Evolutionary conservation across 164 flowering plant species (phyloP).

Genomic region (Vitis riparia): DNA sequence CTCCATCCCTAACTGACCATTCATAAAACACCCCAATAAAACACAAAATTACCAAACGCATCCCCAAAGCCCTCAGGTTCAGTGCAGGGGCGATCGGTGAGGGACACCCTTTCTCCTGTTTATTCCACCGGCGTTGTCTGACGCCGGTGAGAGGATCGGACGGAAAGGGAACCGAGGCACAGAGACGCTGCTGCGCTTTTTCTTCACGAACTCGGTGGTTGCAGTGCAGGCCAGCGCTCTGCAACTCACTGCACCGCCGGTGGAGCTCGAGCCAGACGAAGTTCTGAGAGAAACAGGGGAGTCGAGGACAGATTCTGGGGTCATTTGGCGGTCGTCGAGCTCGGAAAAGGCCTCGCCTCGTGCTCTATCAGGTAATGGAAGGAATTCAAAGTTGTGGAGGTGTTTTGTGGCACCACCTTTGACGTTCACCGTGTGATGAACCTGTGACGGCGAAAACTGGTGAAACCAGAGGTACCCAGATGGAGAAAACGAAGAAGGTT

Average conservation of each 20-base stretch:
- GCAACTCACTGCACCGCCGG: constrained; percentile 8
- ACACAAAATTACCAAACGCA: not conserved
- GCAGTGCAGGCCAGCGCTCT: constrained; percentile 5
- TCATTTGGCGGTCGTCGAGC: constrained; percentile 1
- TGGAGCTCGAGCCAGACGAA: constrained; percentile 11
- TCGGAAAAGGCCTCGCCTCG: not conserved
- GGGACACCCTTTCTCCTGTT: constrained; percentile 22
- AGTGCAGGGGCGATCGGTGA: constrained; percentile 20
- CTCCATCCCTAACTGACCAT: not conserved
- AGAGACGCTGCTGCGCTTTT: constrained; percentile 15
- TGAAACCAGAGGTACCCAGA: constrained; percentile 6
- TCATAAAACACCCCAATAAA: not conserved
- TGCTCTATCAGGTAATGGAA: not conserved
- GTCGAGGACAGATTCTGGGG: constrained; percentile 13
- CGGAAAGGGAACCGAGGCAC: constrained; percentile 4
- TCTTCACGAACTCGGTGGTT: constrained; percentile 13
- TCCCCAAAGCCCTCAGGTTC: not conserved
- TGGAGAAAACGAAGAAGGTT: not conserved
- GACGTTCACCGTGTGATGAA: constrained; percentile 1
- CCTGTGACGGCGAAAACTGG: not conserved
- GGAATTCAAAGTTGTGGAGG: not conserved
- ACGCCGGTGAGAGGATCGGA: constrained; percentile 1
- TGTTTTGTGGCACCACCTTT: not conserved
- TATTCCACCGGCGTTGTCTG: not conserved
- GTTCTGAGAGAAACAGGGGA: constrained; percentile 4